phyloP scores from a whole-genome alignment of 2,329 filamentous ascomycete genomes.

The Beauveria australis region DNA sequence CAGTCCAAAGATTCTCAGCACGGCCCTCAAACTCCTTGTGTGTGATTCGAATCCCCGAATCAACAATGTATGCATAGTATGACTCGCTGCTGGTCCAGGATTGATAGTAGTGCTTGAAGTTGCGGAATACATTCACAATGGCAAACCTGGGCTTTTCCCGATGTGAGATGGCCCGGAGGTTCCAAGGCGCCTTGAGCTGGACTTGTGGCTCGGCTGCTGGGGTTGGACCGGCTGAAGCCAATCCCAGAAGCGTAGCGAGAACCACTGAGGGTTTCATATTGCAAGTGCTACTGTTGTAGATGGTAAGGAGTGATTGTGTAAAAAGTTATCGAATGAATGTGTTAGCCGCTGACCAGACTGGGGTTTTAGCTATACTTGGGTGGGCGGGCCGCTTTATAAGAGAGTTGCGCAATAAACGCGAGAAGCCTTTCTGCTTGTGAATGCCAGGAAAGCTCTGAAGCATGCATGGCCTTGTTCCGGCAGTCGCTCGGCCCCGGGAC shows the following conservation, averaged over 20 bases:
- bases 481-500: no score
- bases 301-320: background rate
- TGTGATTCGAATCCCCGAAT: slow-evolving; percentile 21
- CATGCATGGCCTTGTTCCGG: no score
- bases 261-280: background rate
- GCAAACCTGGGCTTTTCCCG: background rate
- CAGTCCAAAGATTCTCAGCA: background rate
- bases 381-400: no score
- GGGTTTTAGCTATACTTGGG: background rate
- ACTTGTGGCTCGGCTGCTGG: background rate
- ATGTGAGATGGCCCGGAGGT: background rate
- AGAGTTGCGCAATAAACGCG: no score
- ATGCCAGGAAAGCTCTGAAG: no score
- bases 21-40: background rate
- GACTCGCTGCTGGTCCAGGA: background rate
- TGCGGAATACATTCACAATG: background rate
- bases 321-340: background rate
- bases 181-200: slow-evolving; percentile 25
- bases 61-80: background rate
- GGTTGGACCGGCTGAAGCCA: background rate
- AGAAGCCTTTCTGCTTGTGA: no score
- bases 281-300: background rate
- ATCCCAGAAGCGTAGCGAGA: background rate
- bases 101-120: background rate
- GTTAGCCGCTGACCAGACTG: background rate